phyloP scores from a whole-genome alignment of 2,329 filamentous ascomycete species.

The Sclerotinia glacialis region DNA sequence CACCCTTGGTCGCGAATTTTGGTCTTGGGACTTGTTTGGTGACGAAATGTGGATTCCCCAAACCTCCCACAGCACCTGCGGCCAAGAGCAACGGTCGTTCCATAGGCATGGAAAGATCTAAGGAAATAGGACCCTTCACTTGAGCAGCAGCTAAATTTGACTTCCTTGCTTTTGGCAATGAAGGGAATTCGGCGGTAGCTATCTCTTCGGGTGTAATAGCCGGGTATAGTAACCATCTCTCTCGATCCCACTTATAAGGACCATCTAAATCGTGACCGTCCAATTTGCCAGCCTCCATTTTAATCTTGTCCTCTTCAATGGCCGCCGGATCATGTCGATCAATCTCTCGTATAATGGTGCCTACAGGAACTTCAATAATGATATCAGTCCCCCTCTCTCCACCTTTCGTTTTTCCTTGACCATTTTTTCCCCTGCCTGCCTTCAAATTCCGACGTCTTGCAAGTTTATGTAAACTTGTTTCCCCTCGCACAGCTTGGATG shows the following conservation, averaged over 20 bases:
- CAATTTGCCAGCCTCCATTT: slow-evolving; percentile 43
- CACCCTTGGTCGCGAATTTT: slow-evolving; percentile 84
- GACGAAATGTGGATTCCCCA: slow-evolving; percentile 92
- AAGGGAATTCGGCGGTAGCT: slow-evolving; percentile 56
- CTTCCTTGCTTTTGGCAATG: slow-evolving; percentile 53
- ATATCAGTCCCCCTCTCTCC: slow-evolving; percentile 84
- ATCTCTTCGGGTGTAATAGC: slow-evolving; percentile 72
- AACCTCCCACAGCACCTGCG: slow-evolving; percentile 80
- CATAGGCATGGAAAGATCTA: slow-evolving; percentile 74
- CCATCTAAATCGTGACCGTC: slow-evolving; percentile 35
- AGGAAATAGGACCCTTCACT: slow-evolving; percentile 67
- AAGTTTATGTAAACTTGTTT: slow-evolving; percentile 92
- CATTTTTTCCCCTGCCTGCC: slow-evolving; percentile 73
- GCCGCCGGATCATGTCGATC: slow-evolving; percentile 72
- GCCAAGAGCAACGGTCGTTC: slow-evolving; percentile 80
- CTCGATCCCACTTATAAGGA: slow-evolving; percentile 47
- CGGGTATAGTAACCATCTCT: slow-evolving; percentile 86
- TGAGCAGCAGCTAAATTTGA: slow-evolving; percentile 56
- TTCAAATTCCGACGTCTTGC: slow-evolving; percentile 72
- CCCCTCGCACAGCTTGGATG: slow-evolving; percentile 86
- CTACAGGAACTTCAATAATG: slow-evolving; percentile 85
- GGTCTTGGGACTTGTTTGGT: slow-evolving; percentile 72
- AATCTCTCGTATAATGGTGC: slow-evolving; percentile 84
- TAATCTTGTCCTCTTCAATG: slow-evolving; percentile 56
- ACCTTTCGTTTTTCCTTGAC: slow-evolving; percentile 68